Conservation (phyloP, 164 flowering plant genomes). For the Chloranthus sessilifolius region DNA sequence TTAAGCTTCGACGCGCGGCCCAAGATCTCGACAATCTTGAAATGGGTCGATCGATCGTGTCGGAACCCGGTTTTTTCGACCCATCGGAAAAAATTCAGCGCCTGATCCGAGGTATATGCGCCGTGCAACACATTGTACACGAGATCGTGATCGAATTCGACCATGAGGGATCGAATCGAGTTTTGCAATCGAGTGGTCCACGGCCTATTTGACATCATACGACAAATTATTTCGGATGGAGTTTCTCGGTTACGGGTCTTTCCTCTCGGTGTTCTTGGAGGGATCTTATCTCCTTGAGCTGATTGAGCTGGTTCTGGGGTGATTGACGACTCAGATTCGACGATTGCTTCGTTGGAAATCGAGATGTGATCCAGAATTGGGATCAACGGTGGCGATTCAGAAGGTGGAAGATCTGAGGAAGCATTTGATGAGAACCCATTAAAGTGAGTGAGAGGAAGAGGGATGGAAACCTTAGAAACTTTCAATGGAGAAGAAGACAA, state of each 20-base stretch:
- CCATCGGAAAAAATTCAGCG: slow-evolving; percentile 88
- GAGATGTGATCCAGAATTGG: slow-evolving; percentile 11
- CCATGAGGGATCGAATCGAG: slow-evolving; percentile 66
- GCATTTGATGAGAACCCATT: slow-evolving; percentile 17
- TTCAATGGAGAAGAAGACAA: not conserved
- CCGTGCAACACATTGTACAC: slow-evolving; percentile 70
- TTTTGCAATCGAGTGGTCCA: slow-evolving; percentile 94
- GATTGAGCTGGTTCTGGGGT: not conserved
- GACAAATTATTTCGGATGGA: slow-evolving; percentile 52
- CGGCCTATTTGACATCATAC: slow-evolving; percentile 77
- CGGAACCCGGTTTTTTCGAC: slow-evolving; percentile 67
- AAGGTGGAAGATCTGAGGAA: slow-evolving; percentile 5
- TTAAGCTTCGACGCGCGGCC: slow-evolving; percentile 64
- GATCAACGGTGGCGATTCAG: too few species aligned
- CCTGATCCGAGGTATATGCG: slow-evolving; percentile 62
- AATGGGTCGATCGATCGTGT: slow-evolving; percentile 55
- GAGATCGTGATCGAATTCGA: slow-evolving; percentile 55
- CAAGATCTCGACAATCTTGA: slow-evolving; percentile 68
- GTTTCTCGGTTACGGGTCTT: slow-evolving; percentile 49
- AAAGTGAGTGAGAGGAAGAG: slow-evolving; percentile 14
- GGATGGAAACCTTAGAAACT: slow-evolving; percentile 13
- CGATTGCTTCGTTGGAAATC: slow-evolving; percentile 4
- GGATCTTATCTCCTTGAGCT: not conserved
- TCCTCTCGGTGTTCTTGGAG: slow-evolving; percentile 26
- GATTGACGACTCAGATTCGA: not conserved